Conservation (phyloP, 495 filamentous ascomycete genomes). For the Xylaria venustula region DNA sequence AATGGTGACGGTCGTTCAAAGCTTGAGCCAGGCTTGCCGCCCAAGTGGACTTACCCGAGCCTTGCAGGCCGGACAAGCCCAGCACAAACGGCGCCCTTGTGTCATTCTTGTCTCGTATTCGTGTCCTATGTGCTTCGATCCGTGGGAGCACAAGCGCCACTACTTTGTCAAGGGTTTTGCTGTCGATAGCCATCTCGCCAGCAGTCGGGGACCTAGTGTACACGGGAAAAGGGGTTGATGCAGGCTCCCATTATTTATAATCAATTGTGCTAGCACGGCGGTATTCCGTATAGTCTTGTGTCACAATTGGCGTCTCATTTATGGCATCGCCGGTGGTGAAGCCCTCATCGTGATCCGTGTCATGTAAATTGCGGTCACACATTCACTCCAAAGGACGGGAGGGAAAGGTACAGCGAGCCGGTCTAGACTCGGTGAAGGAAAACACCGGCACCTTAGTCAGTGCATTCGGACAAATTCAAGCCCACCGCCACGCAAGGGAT, state of each 20-base stretch:
- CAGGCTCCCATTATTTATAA: too few relatives aligned
- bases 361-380: background rate
- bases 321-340: too few relatives aligned
- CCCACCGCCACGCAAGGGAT: background rate
- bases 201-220: too few relatives aligned
- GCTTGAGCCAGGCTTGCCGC: too few relatives aligned
- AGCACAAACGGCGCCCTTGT: too few relatives aligned
- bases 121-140: background rate
- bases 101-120: background rate
- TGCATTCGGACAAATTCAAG: slow-evolving; percentile 5
- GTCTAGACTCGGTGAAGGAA: background rate
- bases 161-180: background rate
- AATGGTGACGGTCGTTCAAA: background rate
- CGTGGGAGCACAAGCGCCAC: background rate
- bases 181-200: background rate
- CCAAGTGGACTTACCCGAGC: too few relatives aligned
- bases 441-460: background rate
- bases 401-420: background rate
- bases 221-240: too few relatives aligned
- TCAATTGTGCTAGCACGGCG: too few relatives aligned
- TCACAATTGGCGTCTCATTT: too few relatives aligned
- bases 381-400: background rate
- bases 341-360: too few relatives aligned
- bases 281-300: too few relatives aligned
- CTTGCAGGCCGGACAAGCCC: too few relatives aligned